Conservation (phyloP, 352 stramenopile genomes). For the Phytophthora uliginosa region DNA sequence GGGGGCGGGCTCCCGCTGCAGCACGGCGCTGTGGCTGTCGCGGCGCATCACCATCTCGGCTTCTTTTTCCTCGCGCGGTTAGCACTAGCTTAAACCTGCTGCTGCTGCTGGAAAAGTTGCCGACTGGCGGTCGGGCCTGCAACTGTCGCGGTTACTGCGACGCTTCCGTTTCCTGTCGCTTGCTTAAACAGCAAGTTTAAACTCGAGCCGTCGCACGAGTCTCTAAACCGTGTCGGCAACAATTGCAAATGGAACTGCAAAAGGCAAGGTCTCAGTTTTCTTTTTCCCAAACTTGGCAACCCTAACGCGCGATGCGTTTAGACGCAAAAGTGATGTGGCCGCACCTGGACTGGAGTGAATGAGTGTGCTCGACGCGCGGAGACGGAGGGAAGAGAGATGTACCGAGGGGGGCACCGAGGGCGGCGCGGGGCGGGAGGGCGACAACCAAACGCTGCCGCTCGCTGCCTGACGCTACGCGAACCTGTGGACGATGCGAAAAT, state of each 20-base stretch:
- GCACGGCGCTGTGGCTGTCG: conserved; percentile 10
- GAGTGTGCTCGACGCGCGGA: background rate
- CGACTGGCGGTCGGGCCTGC: conserved; percentile 10
- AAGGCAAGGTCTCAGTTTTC: conserved; percentile 10
- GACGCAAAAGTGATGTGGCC: background rate
- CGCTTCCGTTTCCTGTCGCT: conserved; percentile 16
- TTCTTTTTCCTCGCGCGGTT: background rate
- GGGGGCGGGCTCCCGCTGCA: conserved; percentile 14
- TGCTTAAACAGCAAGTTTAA: background rate
- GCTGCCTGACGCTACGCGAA: conserved; percentile 11
- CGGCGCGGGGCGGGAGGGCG: conserved; percentile 15
- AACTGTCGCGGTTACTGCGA: conserved; percentile 28
- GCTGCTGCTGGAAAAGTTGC: background rate
- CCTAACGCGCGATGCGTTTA: background rate
- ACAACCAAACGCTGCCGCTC: conserved; percentile 53
- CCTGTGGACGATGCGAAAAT: conserved; percentile 23
- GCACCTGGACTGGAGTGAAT: background rate
- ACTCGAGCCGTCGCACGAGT: background rate
- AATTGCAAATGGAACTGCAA: conserved; percentile 2
- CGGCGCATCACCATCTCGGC: conserved; percentile 36
- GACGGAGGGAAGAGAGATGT: background rate
- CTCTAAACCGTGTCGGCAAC: background rate
- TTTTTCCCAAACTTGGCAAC: background rate
- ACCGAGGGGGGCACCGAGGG: background rate
- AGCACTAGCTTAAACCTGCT: background rate